Evolutionary conservation across 164 flowering plant species (phyloP).

Genomic region (Cinnamomum chago): DNA sequence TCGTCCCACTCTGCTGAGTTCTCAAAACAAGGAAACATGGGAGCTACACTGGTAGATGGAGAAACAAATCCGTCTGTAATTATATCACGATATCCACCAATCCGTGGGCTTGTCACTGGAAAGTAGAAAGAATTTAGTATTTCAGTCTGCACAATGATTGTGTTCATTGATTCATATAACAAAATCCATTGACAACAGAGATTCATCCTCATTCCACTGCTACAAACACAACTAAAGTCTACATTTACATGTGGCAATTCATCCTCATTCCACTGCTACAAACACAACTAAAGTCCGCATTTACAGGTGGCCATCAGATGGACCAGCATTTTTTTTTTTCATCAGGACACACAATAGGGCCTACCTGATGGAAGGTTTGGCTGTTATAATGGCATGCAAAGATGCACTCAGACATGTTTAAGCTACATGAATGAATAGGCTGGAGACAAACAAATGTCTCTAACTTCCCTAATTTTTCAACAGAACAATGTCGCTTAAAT

Average conservation of each 20-base stretch:
- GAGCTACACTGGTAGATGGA: conserved; percentile 68
- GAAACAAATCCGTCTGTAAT: conserved; percentile 92
- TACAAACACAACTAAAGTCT: neutral
- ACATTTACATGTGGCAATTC: neutral
- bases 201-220: neutral
- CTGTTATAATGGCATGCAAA: neutral
- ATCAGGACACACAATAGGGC: neutral
- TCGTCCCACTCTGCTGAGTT: conserved; percentile 91
- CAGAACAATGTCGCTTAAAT: neutral
- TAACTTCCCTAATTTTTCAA: neutral
- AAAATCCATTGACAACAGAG: neutral
- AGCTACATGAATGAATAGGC: neutral
- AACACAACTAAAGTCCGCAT: neutral
- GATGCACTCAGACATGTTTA: neutral
- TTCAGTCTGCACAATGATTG: neutral
- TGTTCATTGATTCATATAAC: conserved; percentile 33
- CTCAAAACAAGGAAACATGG: conserved; percentile 93
- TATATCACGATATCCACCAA: conserved; percentile 54
- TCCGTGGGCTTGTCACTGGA: conserved; percentile 42
- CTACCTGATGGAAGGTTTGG: neutral
- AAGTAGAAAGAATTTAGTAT: conserved; percentile 5
- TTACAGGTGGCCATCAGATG: neutral
- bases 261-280: neutral
- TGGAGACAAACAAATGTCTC: neutral
- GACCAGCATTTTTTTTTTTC: neutral